A percentile compares a stretch with the other conserved stretches of the same genome.
phyloP scores from a whole-genome alignment of 2,329 filamentous ascomycete species.

The Neocucurbitaria cava region DNA sequence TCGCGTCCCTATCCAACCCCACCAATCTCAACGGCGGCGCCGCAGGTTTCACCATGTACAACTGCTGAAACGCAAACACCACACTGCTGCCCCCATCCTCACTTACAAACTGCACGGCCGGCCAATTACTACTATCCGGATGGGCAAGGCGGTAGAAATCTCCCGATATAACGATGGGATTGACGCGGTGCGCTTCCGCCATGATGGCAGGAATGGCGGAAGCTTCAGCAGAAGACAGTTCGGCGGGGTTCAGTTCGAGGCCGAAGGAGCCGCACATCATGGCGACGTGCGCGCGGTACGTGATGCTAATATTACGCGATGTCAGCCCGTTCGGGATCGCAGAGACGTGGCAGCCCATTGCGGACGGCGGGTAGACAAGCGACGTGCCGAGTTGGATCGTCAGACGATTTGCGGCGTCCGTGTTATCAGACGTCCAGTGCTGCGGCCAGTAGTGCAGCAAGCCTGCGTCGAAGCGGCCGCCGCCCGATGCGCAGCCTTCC shows the following conservation, averaged over 20 bases:
- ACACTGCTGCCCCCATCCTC: slow-evolving; percentile 59
- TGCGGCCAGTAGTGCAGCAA: slow-evolving; percentile 71
- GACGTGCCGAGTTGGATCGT: slow-evolving; percentile 70
- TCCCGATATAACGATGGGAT: slow-evolving; percentile 65
- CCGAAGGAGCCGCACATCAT: slow-evolving; percentile 74
- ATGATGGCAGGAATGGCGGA: slow-evolving; percentile 63
- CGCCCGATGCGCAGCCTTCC: slow-evolving; percentile 71
- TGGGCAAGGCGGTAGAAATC: slow-evolving; percentile 66
- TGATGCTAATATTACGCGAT: slow-evolving; percentile 61
- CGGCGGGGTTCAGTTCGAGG: slow-evolving; percentile 66
- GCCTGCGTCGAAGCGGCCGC: slow-evolving; percentile 69
- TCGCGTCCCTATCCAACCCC: slow-evolving; percentile 62
- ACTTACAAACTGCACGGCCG: slow-evolving; percentile 66
- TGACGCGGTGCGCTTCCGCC: slow-evolving; percentile 61
- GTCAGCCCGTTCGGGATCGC: slow-evolving; percentile 67
- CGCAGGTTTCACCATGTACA: slow-evolving; percentile 60
- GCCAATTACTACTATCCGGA: slow-evolving; percentile 67
- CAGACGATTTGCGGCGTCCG: slow-evolving; percentile 67
- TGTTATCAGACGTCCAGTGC: slow-evolving; percentile 71
- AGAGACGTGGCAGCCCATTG: slow-evolving; percentile 72
- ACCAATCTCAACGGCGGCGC: slow-evolving; percentile 62
- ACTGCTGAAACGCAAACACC: slow-evolving; percentile 68
- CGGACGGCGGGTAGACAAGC: slow-evolving; percentile 66
- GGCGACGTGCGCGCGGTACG: slow-evolving; percentile 69
- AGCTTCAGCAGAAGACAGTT: slow-evolving; percentile 60